phyloP scores from a whole-genome alignment of 2,329 filamentous ascomycete species.

The Alternaria alternata region DNA sequence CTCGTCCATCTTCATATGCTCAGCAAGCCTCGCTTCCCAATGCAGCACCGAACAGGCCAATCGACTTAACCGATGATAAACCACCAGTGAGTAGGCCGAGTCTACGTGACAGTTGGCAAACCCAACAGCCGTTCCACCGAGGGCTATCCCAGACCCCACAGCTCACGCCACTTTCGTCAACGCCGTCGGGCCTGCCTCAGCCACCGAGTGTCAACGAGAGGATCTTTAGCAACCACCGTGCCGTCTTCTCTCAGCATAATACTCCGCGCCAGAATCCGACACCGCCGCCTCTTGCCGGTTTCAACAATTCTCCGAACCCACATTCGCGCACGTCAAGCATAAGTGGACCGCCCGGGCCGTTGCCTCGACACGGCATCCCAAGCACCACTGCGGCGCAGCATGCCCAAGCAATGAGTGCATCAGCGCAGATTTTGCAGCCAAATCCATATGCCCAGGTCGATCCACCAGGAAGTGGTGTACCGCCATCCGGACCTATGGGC shows the following conservation, averaged over 20 bases:
- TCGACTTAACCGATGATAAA: conserved; percentile 46
- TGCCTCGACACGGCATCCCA: conserved; percentile 35
- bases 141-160: conserved; percentile 40
- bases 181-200: conserved; percentile 39
- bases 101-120: conserved; percentile 43
- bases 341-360: conserved; percentile 36
- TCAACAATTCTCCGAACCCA: conserved; percentile 44
- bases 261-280: conserved; percentile 43
- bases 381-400: conserved; percentile 31
- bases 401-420: conserved; percentile 27
- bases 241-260: conserved; percentile 47
- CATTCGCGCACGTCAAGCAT: conserved; percentile 48
- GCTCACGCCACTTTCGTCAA: conserved; percentile 32
- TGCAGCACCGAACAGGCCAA: conserved; percentile 32
- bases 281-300: conserved; percentile 41
- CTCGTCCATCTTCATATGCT: conserved; percentile 34
- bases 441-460: conserved; percentile 51
- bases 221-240: conserved; percentile 38
- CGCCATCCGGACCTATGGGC: conserved; percentile 42
- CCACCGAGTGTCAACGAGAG: conserved; percentile 32
- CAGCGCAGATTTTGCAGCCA: conserved; percentile 45
- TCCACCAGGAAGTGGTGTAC: conserved; percentile 38
- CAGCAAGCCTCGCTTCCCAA: conserved; percentile 36
- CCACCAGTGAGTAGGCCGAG: conserved; percentile 24
- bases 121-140: conserved; percentile 37